Base-by-base conservation (phyloP, 352 stramenopile genomes). In the Globisporangium megalacanthum region DNA sequence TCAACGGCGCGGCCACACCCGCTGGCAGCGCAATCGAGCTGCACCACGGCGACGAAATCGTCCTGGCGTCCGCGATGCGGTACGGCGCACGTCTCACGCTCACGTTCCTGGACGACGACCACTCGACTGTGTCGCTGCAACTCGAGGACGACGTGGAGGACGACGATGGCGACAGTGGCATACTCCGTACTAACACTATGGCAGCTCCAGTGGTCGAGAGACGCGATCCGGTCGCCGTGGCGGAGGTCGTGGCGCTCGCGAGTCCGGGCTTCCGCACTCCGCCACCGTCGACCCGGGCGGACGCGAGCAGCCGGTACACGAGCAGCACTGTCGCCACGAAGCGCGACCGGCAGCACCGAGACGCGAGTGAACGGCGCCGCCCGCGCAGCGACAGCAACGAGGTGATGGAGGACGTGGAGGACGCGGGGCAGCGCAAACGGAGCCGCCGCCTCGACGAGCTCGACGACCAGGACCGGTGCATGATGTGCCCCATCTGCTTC, bases 401-500 rank as follows among this genome's bases (percentile, higher is more conserved):
- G 25, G 36, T 33, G 9, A 64, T 58, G 58, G 58, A 64, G 19
- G 49, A 59, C 25, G 56, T 56, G 15, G 49, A 37, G 2, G 52
- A 48, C n/a, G 45, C 25, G 4, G 52, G n/a, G 4, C 58, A 54
- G 17, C 58, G 58, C 41, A 66, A 66, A 42, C 60, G 60, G n/a
- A 66, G 42, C 44, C 54, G 60, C 8, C 47, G 54, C 15, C 39
- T 57, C 8, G 55, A 66, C 5, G 55, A 56, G 45, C 60, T 58
- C 4, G 65, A 79, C 54, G 79, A 90, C 51, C 68, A 70, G 35
- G 82, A 92, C 61, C 76, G 76, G 25, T 68, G 87, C 25, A 88
- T 94, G 77, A 69, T 86, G 53, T 94, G 85, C 44, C 68, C 85
- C 0, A 82, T 94, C 42, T 94, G 85, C 64, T 71, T 92, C 33